A percentile compares a stretch with the other conserved stretches of the same genome.
Evolutionary conservation across 208 protist species (phyloP).

Genomic region (Naegleria fowleri): DNA sequence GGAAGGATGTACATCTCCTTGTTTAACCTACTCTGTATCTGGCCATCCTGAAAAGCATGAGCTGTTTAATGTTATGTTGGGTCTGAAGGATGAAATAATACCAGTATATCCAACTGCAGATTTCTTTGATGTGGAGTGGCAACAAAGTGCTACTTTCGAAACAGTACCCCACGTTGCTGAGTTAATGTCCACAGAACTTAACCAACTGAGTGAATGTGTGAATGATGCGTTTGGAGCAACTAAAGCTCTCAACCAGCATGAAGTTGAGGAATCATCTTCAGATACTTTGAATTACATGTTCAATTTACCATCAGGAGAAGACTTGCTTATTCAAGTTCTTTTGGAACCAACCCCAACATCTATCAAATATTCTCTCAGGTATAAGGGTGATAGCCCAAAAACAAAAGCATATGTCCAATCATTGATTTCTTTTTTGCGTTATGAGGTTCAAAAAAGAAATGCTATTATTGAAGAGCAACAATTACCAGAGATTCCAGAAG

Average conservation of each 20-base stretch:
- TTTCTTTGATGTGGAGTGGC: background rate
- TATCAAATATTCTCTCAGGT: too few species aligned
- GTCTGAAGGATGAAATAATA: background rate
- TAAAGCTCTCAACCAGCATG: background rate
- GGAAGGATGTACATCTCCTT: background rate
- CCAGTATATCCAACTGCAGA: background rate
- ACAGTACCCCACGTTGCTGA: too few species aligned
- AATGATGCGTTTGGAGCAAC: background rate
- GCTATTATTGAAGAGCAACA: too few species aligned
- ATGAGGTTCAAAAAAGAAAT: too few species aligned
- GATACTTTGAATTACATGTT: background rate
- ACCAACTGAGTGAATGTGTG: background rate
- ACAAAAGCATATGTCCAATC: too few species aligned
- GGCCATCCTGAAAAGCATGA: background rate
- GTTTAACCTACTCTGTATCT: too few species aligned
- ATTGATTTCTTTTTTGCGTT: too few species aligned
- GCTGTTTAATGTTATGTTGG: background rate
- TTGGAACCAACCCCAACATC: background rate
- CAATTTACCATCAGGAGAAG: background rate
- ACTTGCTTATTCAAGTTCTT: background rate
- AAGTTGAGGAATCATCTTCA: background rate
- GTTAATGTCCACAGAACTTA: background rate
- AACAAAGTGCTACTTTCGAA: background rate
- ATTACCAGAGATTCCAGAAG: too few species aligned
- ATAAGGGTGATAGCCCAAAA: too few species aligned